These are phyloP conservation scores for Eucalyptus polyanthemos DNA, from an alignment of 345 rosid genomes.

Conservation along the genomic window DNA sequence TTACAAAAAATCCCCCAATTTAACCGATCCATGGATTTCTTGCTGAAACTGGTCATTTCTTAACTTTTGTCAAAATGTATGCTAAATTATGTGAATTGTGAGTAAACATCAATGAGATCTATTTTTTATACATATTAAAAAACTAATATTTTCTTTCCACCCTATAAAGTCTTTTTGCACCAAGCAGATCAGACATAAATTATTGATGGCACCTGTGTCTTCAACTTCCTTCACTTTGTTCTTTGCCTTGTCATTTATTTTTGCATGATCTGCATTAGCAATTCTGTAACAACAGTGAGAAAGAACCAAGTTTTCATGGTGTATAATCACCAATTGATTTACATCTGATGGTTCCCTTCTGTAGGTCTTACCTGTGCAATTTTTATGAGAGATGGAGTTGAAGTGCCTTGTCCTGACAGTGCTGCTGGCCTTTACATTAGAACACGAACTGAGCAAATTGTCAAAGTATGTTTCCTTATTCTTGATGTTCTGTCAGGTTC, in stretches of 20 bases:
- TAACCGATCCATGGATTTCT: background rate
- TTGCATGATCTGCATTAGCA: background rate
- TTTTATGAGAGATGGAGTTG: conserved; percentile 59
- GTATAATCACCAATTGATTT: background rate
- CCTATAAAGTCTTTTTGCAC: background rate
- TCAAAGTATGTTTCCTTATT: conserved; percentile 43
- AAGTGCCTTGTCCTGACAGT: conserved; percentile 73
- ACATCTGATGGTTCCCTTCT: background rate
- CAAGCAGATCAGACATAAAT: background rate
- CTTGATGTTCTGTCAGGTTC: background rate
- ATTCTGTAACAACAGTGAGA: background rate
- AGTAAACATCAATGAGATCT: background rate
- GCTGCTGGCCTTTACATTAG: conserved; percentile 83
- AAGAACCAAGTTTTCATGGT: background rate
- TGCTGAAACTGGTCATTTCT: background rate
- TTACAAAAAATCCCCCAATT: background rate
- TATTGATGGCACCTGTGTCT: background rate
- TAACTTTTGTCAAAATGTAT: background rate
- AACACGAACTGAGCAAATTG: conserved; percentile 68
- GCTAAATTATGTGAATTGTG: background rate
- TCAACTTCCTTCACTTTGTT: background rate
- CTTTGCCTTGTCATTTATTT: background rate
- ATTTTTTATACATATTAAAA: background rate
- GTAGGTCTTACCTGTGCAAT: conserved; percentile 91
- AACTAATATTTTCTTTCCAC: background rate